Base-by-base conservation (phyloP, 352 stramenopile genomes). In the Phytophthora foliorum region DNA sequence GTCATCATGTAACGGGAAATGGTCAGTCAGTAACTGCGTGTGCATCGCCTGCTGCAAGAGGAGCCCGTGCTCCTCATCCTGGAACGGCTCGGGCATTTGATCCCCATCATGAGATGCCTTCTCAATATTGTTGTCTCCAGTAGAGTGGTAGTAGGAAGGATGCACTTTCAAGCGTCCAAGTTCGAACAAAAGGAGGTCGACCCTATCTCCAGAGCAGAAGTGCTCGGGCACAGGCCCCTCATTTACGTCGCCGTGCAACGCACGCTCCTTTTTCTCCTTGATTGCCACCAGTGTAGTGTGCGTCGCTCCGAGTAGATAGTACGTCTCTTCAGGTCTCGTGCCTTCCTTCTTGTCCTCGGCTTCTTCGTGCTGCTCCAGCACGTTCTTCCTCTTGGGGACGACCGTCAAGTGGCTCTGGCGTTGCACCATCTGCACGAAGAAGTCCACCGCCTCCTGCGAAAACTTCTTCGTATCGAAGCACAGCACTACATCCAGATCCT, bases 1-100 rank as follows among this genome's bases (percentile, higher is more conserved):
- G 66, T 91, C 80, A 44, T 96, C 78, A 53, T 96, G 88, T 19
- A 96, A 70, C 4, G 85, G 85, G 48, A 94, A 94, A 49, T 88
- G 83, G 34, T 93, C 84, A 22, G 63, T 83, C 39, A 94, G 60
- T 3, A 96, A 64, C 17, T 81, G 76, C 16, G 82, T 78, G 66
- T 92, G 80, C 53, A 92, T 78, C 14, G 84, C 82, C 63, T 93
- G 86, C 11, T 89, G 80, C 29, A 95, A 72, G 1, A 95, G 67
- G 21, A 82, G 64, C 6, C 86, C 83, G 56, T 92, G 80, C 52
- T 94, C 88, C 27, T 89, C 80, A 34, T 79, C 77, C 36, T 91
- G 70, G 56, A 93, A 92, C 5, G 80, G 86, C 38, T 68, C 68
- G 6, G 83, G 84, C 39, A 90, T 82, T 32, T 27, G 2, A 53